Percentiles rank a stretch among this genome's conserved stretches.
Evolutionary conservation across 306 rosid genomes (phyloP).

Genomic region (barrel medic (Medicago truncatula)): DNA sequence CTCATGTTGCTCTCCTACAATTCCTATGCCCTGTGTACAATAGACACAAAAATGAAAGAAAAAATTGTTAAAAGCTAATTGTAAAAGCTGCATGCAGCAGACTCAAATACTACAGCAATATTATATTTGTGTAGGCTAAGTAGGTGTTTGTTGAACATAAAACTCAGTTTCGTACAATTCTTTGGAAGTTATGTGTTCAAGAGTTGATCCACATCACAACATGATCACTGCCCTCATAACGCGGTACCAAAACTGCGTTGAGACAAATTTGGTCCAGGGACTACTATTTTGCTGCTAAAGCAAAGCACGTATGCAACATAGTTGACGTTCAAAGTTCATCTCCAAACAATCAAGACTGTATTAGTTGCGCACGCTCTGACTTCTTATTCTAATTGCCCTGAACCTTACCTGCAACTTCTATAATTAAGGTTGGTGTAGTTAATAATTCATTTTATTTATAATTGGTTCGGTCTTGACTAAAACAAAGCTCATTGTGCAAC

Average conservation of each 20-base stretch:
- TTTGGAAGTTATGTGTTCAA: background rate
- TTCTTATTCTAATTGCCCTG: constrained; percentile 7
- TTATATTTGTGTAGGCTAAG: background rate
- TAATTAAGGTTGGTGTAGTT: constrained; percentile 2
- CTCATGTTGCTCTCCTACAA: too few relatives aligned
- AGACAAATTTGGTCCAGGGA: background rate
- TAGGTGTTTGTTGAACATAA: background rate
- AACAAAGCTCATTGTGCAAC: constrained; percentile 1
- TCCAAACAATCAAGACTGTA: constrained; percentile 3
- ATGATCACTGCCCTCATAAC: background rate
- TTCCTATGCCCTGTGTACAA: too few relatives aligned
- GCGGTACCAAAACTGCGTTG: background rate
- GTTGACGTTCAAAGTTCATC: constrained; percentile 20
- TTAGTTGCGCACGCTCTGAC: constrained; percentile 4
- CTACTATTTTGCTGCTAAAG: constrained; percentile 11
- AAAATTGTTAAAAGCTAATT: too few relatives aligned
- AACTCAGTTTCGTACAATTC: background rate
- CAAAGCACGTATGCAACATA: background rate
- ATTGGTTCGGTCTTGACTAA: background rate
- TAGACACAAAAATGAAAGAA: too few relatives aligned
- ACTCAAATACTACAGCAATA: background rate
- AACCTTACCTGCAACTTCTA: constrained; percentile 2
- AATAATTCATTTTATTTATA: background rate
- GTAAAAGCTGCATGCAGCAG: too few relatives aligned
- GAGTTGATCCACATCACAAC: background rate